phyloP scores from a whole-genome alignment of 75 land plant genomes.

The Sequoia sempervirens region DNA sequence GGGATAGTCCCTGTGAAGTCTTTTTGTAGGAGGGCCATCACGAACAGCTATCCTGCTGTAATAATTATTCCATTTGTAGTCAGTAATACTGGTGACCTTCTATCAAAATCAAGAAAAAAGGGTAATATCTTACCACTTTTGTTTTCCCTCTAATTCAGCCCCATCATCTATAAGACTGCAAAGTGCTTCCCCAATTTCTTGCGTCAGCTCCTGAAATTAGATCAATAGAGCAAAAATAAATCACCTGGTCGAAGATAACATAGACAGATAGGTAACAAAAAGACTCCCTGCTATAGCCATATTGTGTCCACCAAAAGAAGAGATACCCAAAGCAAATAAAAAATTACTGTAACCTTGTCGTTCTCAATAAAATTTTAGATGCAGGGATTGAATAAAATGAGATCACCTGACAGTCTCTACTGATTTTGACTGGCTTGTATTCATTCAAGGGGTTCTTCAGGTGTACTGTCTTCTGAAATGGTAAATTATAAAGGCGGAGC shows the following conservation, averaged over 20 bases:
- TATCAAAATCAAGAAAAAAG: slow-evolving; percentile 1
- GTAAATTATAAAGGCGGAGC: too few species aligned
- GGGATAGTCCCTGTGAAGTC: slow-evolving; percentile 22
- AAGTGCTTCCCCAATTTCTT: slow-evolving; percentile 77
- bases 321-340: not conserved
- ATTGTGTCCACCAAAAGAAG: not conserved
- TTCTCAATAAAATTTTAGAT: not conserved
- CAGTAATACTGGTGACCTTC: not conserved
- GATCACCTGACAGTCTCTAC: slow-evolving; percentile 9
- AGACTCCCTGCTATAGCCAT: not conserved
- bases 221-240: not conserved
- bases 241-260: not conserved
- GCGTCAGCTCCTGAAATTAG: slow-evolving; percentile 60
- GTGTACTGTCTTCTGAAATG: too few species aligned
- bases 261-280: not conserved
- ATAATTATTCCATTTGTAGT: not conserved
- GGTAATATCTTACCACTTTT: slow-evolving; percentile 35
- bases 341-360: not conserved
- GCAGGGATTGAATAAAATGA: not conserved
- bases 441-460: too few species aligned
- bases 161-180: slow-evolving; percentile 77
- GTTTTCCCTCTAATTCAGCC: slow-evolving; percentile 27
- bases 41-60: slow-evolving; percentile 5
- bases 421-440: too few species aligned
- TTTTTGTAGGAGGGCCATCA: slow-evolving; percentile 17